phyloP scores from a whole-genome alignment of 768 basidiomycete genomes.

The Stropharia rugosoannulata region DNA sequence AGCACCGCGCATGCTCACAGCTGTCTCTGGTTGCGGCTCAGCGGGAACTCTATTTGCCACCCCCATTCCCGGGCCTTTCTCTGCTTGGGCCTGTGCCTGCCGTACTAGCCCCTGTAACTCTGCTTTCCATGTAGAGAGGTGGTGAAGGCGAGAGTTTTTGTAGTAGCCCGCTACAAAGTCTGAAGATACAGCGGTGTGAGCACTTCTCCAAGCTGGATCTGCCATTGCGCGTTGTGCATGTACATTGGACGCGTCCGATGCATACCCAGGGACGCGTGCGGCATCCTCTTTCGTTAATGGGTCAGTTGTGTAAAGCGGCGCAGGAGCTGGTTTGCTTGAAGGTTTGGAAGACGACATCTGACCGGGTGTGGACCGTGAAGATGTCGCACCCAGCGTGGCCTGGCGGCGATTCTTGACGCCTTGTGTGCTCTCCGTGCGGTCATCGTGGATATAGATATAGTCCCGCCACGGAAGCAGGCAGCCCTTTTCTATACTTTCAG shows the following conservation, averaged over 20 bases:
- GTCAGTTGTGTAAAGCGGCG: constrained; percentile 39
- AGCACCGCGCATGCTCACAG: constrained; percentile 53
- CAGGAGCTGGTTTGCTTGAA: background rate
- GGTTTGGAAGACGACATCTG: background rate
- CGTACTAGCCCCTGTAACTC: constrained; percentile 80
- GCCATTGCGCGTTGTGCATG: constrained; percentile 79
- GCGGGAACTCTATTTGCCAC: constrained; percentile 30
- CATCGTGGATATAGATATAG: constrained; percentile 57
- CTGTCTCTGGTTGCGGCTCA: background rate
- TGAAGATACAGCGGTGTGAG: constrained; percentile 83
- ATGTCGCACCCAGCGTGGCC: constrained; percentile 8
- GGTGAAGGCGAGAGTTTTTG: constrained; percentile 89
- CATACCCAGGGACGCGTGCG: constrained; percentile 59
- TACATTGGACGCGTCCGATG: constrained; percentile 65
- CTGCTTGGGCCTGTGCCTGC: constrained; percentile 74
- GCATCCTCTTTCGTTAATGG: constrained; percentile 41
- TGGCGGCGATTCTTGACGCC: constrained; percentile 40
- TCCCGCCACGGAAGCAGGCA: constrained; percentile 77
- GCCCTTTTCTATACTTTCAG: constrained; percentile 70
- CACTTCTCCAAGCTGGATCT: constrained; percentile 80
- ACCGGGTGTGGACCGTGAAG: background rate
- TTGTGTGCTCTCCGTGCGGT: constrained; percentile 48
- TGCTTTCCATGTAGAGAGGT: constrained; percentile 89
- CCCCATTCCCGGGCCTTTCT: constrained; percentile 27
- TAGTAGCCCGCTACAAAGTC: constrained; percentile 87